Percentiles rank a stretch among this genome's conserved stretches.
Evolutionary conservation across 2,329 filamentous ascomycete genomes (phyloP).

Genomic region (Chrysoporthe austroafricana): DNA sequence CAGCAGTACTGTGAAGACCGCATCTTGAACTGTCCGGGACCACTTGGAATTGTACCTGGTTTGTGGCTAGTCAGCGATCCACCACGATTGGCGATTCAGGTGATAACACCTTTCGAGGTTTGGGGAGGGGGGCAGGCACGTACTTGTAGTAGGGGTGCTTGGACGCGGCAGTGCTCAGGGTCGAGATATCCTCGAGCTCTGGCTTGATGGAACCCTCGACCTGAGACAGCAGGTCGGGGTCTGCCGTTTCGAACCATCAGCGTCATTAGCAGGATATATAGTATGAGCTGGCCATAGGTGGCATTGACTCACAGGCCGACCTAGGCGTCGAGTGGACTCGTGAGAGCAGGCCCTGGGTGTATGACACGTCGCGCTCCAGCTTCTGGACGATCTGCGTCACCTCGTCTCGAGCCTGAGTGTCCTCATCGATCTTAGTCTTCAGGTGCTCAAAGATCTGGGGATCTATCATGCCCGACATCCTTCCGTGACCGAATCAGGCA

Average conservation of each 20-base stretch:
- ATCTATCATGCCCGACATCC: constrained; percentile 64
- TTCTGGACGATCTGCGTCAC: constrained; percentile 80
- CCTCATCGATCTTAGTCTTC: constrained; percentile 88
- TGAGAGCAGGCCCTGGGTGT: constrained; percentile 81
- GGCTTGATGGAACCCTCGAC: constrained; percentile 73
- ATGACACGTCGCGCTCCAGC: constrained; percentile 81
- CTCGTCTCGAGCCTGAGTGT: constrained; percentile 79
- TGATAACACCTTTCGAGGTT: neutral
- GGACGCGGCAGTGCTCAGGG: constrained; percentile 74
- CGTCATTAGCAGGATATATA: neutral
- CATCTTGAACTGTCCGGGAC: constrained; percentile 81
- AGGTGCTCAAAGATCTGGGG: constrained; percentile 85
- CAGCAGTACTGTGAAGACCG: constrained; percentile 62
- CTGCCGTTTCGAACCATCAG: constrained; percentile 47
- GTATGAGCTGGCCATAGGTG: neutral
- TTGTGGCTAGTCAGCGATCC: constrained; percentile 24
- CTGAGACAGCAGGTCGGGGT: constrained; percentile 69
- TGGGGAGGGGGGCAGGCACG: constrained; percentile 24
- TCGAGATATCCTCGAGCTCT: constrained; percentile 71
- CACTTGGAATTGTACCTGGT: constrained; percentile 79
- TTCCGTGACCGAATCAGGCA: neutral
- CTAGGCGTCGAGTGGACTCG: constrained; percentile 86
- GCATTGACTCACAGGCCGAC: constrained; percentile 49
- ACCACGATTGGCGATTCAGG: neutral
- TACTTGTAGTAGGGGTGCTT: constrained; percentile 96